Evolutionary conservation across 163 green algal genomes (phyloP).

Genomic region (Chloromonas sp.): DNA sequence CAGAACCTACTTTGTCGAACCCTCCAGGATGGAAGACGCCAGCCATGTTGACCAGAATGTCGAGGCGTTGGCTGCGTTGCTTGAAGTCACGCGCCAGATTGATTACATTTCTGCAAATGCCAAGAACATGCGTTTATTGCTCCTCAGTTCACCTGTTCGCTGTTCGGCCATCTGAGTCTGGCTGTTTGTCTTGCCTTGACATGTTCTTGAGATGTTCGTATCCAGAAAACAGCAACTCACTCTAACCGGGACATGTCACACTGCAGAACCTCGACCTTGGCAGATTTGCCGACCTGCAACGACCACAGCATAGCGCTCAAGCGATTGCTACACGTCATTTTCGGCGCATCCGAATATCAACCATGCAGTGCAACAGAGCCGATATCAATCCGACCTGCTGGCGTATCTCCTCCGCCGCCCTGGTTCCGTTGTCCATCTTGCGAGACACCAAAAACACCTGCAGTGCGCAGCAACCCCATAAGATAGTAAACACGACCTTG

Average conservation of each 20-base stretch:
- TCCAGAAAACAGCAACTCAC: background rate
- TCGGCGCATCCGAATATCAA: background rate
- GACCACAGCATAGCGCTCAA: background rate
- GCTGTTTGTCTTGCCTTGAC: no score
- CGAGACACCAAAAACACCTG: conserved; percentile 6
- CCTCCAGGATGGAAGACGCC: conserved; percentile 14
- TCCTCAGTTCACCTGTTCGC: no score
- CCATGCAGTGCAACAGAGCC: background rate
- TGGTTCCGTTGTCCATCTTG: background rate
- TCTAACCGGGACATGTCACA: background rate
- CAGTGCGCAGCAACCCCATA: background rate
- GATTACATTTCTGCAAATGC: conserved; percentile 8
- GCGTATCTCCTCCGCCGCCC: background rate
- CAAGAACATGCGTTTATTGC: no score
- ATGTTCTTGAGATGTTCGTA: no score
- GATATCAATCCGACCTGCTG: background rate
- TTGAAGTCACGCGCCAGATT: conserved; percentile 11
- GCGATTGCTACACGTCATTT: background rate
- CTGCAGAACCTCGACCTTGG: background rate
- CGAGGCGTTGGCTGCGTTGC: background rate
- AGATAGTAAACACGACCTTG: background rate
- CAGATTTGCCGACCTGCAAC: background rate
- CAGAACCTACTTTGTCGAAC: conserved; percentile 2
- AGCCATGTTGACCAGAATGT: conserved; percentile 7
- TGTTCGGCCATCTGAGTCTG: no score